Conservation (phyloP, 148 eudicot genomes). For the Amaranthus hypochondriacus region DNA sequence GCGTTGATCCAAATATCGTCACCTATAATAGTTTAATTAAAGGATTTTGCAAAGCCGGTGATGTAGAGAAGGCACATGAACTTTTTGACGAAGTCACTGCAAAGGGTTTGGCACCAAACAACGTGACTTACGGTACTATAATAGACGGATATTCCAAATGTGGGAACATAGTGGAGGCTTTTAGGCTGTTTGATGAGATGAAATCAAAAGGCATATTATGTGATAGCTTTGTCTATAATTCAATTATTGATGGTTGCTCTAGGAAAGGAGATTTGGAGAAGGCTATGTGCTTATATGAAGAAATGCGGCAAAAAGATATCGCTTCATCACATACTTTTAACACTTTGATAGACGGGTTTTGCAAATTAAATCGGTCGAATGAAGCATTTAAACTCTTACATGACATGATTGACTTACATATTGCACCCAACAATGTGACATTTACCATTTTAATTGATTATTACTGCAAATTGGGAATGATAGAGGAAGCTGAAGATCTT, state of each 20-base stretch:
- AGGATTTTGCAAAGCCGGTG: slow-evolving; percentile 70
- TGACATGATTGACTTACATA: slow-evolving; percentile 39
- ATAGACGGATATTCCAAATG: slow-evolving; percentile 79
- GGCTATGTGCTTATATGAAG: slow-evolving; percentile 57
- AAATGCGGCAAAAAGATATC: slow-evolving; percentile 49
- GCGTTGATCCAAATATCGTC: slow-evolving; percentile 65
- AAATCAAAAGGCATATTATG: slow-evolving; percentile 42
- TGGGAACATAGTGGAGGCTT: slow-evolving; percentile 49
- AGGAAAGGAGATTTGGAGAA: slow-evolving; percentile 52
- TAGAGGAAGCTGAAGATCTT: slow-evolving; percentile 62
- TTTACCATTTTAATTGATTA: slow-evolving; percentile 65
- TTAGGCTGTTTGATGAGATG: slow-evolving; percentile 64
- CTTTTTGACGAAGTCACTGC: slow-evolving; percentile 44
- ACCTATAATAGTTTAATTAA: slow-evolving; percentile 72
- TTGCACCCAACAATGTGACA: slow-evolving; percentile 56
- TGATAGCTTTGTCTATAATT: slow-evolving; percentile 61
- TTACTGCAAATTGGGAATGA: slow-evolving; percentile 54
- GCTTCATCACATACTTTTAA: slow-evolving; percentile 62
- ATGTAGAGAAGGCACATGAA: slow-evolving; percentile 48
- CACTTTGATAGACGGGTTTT: slow-evolving; percentile 61
- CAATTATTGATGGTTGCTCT: slow-evolving; percentile 65
- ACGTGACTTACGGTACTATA: slow-evolving; percentile 66
- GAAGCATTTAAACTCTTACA: slow-evolving; percentile 54
- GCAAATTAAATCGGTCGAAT: slow-evolving; percentile 47
- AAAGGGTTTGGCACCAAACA: slow-evolving; percentile 48